Evolutionary conservation across 208 protist genomes (phyloP), one percentile per base, ranked within the genome.

Genomic region (Acanthamoeba sp.): DNA sequence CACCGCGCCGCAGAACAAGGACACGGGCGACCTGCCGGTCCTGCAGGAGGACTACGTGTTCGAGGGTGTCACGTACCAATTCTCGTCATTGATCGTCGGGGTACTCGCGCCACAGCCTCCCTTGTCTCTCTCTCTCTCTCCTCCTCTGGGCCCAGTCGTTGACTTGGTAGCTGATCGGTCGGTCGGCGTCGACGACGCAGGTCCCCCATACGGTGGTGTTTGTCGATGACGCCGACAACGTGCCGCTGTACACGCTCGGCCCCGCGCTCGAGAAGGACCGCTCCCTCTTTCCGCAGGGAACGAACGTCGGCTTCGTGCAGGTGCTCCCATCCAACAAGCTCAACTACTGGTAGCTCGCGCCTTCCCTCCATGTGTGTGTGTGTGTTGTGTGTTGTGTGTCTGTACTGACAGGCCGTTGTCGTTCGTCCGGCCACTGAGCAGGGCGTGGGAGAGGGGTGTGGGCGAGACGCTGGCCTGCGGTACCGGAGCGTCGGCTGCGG

Each of bases 241-340:
- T 69, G 62, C 62, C 62, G 62, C 62, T 69, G 29, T 36, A 38
- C 62, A 69, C 62, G 24, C 62, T 69, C 62, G 71, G 71, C 1
- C 40, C 71, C 4, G 71, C 40, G 22, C 71, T 82, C 3, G 71
- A 82, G 38, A 82, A 82, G 71, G 71, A 82, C 14, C 34, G 71
- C 2, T 50, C 71, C 22, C 9, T 80, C 3, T 80, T 80, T 36
- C 71, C 71, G 22, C 71, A 48, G 22, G 71, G 71, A 2, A 80
- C 71, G 36, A 80, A 80, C 71, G 71, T 80, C 34, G 71, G 71
- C 34, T 80, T 80, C 36, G 71, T 80, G 38, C 71, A 80, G 71
- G 38, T 80, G 36, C 29, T 80, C 5, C 71, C 71, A 4, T 4
- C 18, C 36, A 80, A 80, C 71, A 38, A 45, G 38, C 9, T 80